Percentiles rank a stretch among this genome's conserved stretches.
phyloP scores from a whole-genome alignment of 2,329 filamentous ascomycete genomes.

The Cladophialophora exuberans region DNA sequence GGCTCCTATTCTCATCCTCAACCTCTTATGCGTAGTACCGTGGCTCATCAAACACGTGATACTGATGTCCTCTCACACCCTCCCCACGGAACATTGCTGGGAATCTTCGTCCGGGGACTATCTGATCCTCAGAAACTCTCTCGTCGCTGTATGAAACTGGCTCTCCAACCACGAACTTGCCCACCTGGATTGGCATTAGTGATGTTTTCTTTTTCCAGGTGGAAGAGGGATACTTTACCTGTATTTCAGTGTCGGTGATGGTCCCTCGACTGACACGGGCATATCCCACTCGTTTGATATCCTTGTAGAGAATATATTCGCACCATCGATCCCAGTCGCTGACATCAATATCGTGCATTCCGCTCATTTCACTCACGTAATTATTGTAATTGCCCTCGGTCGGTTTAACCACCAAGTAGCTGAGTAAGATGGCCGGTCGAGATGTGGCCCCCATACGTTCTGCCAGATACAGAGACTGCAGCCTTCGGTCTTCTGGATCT shows the following conservation, averaged over 20 bases:
- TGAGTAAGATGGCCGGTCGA: slow-evolving; percentile 81
- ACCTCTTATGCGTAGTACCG: slow-evolving; percentile 62
- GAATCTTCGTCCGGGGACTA: slow-evolving; percentile 79
- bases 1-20: background rate
- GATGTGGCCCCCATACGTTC: slow-evolving; percentile 82
- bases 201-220: slow-evolving; percentile 17
- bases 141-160: slow-evolving; percentile 65
- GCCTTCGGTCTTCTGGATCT: slow-evolving; percentile 84
- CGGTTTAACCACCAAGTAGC: slow-evolving; percentile 90
- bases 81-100: slow-evolving; percentile 80
- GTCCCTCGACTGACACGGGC: slow-evolving; percentile 84
- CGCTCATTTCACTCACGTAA: slow-evolving; percentile 81
- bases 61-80: slow-evolving; percentile 84
- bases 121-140: slow-evolving; percentile 70
- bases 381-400: slow-evolving; percentile 94
- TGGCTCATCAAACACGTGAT: slow-evolving; percentile 94
- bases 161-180: slow-evolving; percentile 86
- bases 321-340: slow-evolving; percentile 98
- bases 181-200: slow-evolving; percentile 57
- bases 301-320: slow-evolving; percentile 97
- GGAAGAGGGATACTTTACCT: slow-evolving; percentile 57
- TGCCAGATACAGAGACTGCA: slow-evolving; percentile 84
- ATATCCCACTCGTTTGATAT: slow-evolving; percentile 81
- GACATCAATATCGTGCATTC: slow-evolving; percentile 94
- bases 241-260: slow-evolving; percentile 96